Percentiles rank a stretch among this genome's conserved stretches.
Conservation (phyloP, 2,329 filamentous ascomycete genomes). For the Alternaria novae-zelandiae region DNA sequence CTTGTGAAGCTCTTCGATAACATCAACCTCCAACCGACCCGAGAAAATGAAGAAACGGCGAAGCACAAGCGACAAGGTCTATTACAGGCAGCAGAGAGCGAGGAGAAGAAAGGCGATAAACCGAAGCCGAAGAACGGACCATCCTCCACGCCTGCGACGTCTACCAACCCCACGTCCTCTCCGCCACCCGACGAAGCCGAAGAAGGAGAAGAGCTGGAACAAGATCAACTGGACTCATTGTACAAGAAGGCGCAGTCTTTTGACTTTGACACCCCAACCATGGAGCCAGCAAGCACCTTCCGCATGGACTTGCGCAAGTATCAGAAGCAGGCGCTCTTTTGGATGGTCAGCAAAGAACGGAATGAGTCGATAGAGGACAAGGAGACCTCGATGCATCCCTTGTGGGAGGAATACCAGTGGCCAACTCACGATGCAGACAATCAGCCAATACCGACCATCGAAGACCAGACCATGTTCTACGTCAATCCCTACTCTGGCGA, state of each 20-base stretch:
- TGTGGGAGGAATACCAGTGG: slow-evolving; percentile 97
- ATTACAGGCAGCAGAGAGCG: slow-evolving; percentile 84
- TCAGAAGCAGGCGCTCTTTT: slow-evolving; percentile 92
- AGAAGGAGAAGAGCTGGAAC: slow-evolving; percentile 88
- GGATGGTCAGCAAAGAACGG: slow-evolving; percentile 95
- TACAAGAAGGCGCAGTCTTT: slow-evolving; percentile 98
- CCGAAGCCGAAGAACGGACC: slow-evolving; percentile 56
- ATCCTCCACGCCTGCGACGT: slow-evolving; percentile 33
- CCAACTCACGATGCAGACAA: slow-evolving; percentile 87
- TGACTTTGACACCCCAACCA: slow-evolving; percentile 88
- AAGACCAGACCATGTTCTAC: slow-evolving; percentile 78
- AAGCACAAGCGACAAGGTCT: slow-evolving; percentile 84
- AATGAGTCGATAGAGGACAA: slow-evolving; percentile 71
- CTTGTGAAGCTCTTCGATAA: slow-evolving; percentile 89
- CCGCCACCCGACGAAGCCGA: slow-evolving; percentile 71
- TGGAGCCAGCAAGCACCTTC: slow-evolving; percentile 83
- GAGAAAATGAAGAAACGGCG: slow-evolving; percentile 74
- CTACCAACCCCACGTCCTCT: slow-evolving; percentile 55
- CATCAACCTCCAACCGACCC: slow-evolving; percentile 79
- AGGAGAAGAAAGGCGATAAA: slow-evolving; percentile 69
- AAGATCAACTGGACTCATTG: slow-evolving; percentile 90
- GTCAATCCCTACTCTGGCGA: slow-evolving; percentile 98
- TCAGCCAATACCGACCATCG: slow-evolving; percentile 69
- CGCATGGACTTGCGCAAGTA: slow-evolving; percentile 85
- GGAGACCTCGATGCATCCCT: slow-evolving; percentile 87